Evolutionary conservation across 148 eudicot genomes (phyloP), one percentile per base, ranked within the genome.

Genomic region (Suaeda aralocaspica): DNA sequence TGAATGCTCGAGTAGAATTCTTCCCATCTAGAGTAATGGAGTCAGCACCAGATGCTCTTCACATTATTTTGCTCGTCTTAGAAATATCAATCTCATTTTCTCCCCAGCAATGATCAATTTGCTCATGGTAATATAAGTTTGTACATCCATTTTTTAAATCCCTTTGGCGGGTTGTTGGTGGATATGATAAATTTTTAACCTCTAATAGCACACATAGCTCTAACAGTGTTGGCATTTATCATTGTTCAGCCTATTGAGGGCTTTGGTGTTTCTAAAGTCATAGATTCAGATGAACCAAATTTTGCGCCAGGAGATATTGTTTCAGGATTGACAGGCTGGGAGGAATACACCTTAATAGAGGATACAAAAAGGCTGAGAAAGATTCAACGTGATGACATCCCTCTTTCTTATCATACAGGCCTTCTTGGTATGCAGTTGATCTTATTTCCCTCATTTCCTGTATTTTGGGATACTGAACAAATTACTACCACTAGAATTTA

Each of bases 361-460:
- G 86, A 77, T 56, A 64, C 80, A 10, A 69, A 66, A 14, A 82
- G 79, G 34, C 65, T 93, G 76, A 81, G 88, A 49, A 93, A 85
- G 70, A 84, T 90, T 72, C 70, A 87, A 48, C 87, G 61, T 49
- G 83, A 79, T 78, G 88, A 86, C 53, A 83, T 90, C 39, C 98
- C 98, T 39, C 95, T 93, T n/a, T 88, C 96, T 24, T 90, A 85
- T 76, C 80, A 93, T 66, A 57, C 88, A 12, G 96, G 98, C 69
- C 92, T 93, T 80, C 96, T 92, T 28, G 98, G 98, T 93, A 82
- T 51, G 80, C 24, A 48, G 1, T 36, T 48, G 10, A 31, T 15
- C 34, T 57, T 13, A 9, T 8, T 28, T 53, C 33, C 16, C 31
- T 52, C 18, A 16, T 48, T 33, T n/a, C 30, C 44, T 15, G 6